Base-by-base conservation (phyloP, 164 flowering plant species). In the Litsea cubeba region DNA sequence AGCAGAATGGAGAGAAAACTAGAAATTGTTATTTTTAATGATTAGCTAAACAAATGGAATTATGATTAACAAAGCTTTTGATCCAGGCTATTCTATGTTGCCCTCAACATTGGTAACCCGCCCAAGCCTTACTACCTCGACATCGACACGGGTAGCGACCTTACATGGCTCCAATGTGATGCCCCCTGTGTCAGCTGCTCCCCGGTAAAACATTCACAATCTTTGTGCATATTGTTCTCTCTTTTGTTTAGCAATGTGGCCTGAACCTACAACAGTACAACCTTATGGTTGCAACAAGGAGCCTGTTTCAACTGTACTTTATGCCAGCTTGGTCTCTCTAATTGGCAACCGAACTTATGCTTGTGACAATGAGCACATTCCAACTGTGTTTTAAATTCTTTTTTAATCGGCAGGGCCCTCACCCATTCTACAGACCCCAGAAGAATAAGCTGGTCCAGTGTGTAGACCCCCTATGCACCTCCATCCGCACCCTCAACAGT, bases 141-240 rank as follows among this genome's bases (percentile, higher is more conserved):
- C 83, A 84, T 88, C n/a, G 99, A 95, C 74, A 90, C 99, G 0
- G 99, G 98, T 63, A 95, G 99, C 71, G 97, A 93, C 73, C 93
- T 95, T 71, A 89, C 99, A 15, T 95, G 98, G 99, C 88, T 95
- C 69, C 97, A 93, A 74, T 95, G 98, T 82, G 92, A 95, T 76
- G 96, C 95, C 22, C 99, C 97, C 1, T 93, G 99, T 82, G 82
- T 82, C 60, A 77, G 74, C 0, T 95, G 98, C 75, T 71, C 87
- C 50, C 72, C 80, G 91, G 99, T 95, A 74, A 75, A n/a, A 28
- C 22, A 28, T 25, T 71, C 65, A 7, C 46, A 40, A 1, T 40
- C 46, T 40, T 35, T 40, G 46, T 40, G 46, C 46, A 8, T 8
- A 40, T 40, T 40, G 46, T 40, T 40, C 46, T 35, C 46, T 40